A percentile compares a stretch with the other conserved stretches of the same genome.
phyloP scores from a whole-genome alignment of 2,329 filamentous ascomycete genomes.

The Penicillium sp. region DNA sequence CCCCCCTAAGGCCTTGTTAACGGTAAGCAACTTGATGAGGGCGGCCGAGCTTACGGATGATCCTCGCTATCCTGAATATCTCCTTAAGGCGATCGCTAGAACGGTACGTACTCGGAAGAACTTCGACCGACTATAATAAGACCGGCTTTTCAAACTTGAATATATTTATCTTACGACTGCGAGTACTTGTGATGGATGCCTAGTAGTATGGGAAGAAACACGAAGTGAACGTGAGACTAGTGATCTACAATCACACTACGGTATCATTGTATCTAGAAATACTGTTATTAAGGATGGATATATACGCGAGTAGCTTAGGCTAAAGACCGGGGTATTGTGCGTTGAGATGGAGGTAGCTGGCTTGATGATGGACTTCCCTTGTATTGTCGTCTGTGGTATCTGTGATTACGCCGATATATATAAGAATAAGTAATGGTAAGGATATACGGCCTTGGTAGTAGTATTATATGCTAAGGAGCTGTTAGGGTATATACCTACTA shows the following conservation, averaged over 20 bases:
- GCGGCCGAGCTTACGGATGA: not conserved
- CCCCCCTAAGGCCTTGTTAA: not conserved
- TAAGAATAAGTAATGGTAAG: not conserved
- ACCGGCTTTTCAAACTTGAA: slow-evolving; percentile 12
- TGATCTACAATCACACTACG: slow-evolving; percentile 7
- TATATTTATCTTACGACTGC: slow-evolving; percentile 5
- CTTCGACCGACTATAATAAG: not conserved
- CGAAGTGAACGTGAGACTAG: slow-evolving; percentile 12
- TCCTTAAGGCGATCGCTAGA: not conserved
- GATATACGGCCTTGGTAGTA: slow-evolving; percentile 18
- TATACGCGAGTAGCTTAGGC: slow-evolving; percentile 12
- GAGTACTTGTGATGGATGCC: slow-evolving; percentile 10
- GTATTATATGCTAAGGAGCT: slow-evolving; percentile 19
- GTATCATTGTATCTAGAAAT: slow-evolving; percentile 24
- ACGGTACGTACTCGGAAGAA: not conserved
- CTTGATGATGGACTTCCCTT: not conserved
- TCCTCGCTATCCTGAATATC: not conserved
- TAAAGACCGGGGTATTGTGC: slow-evolving; percentile 10
- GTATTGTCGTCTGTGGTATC: slow-evolving; percentile 5
- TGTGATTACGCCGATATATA: slow-evolving; percentile 18
- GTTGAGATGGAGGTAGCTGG: slow-evolving; percentile 1
- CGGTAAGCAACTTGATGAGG: not conserved
- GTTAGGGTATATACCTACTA: slow-evolving; percentile 2
- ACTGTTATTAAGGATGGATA: slow-evolving; percentile 12
- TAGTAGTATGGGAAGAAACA: slow-evolving; percentile 11